These are phyloP conservation scores for Cladosporium sp. DNA, from an alignment of 2,329 filamentous ascomycete species.

Conservation along the genomic window DNA sequence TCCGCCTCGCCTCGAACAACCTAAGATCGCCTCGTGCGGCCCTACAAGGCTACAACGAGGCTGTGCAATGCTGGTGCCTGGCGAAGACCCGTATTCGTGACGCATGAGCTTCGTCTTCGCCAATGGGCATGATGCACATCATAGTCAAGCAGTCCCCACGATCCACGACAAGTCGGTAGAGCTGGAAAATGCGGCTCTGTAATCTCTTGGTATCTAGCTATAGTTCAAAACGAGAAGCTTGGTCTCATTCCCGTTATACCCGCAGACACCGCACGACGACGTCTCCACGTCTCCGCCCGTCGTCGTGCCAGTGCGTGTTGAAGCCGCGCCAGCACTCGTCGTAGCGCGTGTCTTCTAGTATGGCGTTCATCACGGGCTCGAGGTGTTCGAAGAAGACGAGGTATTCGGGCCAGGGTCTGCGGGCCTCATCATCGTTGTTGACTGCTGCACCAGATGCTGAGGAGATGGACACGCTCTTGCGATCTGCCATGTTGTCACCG, in stretches of 20 bases:
- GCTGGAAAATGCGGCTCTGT: constrained; percentile 1
- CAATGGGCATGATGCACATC: not conserved
- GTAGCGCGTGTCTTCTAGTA: constrained; percentile 48
- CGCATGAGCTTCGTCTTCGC: not conserved
- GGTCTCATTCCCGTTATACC: not conserved
- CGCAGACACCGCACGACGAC: constrained; percentile 53
- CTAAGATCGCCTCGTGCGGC: not conserved
- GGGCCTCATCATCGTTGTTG: constrained; percentile 7
- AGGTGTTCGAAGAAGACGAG: constrained; percentile 56
- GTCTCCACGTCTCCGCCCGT: constrained; percentile 57
- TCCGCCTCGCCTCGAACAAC: no score
- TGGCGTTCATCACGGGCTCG: constrained; percentile 44
- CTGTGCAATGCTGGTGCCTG: not conserved
- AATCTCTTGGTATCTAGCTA: not conserved
- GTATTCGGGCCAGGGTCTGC: constrained; percentile 41
- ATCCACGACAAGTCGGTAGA: not conserved
- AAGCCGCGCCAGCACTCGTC: constrained; percentile 56
- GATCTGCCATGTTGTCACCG: constrained; percentile 35
- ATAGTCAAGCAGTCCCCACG: not conserved
- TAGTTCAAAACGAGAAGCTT: not conserved
- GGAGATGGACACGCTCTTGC: constrained; percentile 17
- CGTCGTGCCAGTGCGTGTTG: constrained; percentile 61
- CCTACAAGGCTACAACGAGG: not conserved
- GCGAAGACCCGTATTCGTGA: not conserved
- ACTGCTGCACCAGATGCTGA: not conserved